Base-by-base conservation (phyloP, 176 grass and related monocot species). In the Rhipidocladum racemiflorum region DNA sequence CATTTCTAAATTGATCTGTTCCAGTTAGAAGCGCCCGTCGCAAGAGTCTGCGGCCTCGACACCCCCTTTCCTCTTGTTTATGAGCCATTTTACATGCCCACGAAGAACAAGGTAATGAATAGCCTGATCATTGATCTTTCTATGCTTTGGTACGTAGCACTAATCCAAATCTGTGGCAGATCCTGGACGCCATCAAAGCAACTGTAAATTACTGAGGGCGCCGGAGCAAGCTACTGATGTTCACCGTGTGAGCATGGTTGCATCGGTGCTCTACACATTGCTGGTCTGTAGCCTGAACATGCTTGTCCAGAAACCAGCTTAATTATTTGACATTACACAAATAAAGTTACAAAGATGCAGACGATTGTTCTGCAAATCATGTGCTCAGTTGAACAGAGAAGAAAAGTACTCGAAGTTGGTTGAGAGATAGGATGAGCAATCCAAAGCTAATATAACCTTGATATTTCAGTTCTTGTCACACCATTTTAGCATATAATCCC, bases 21-120 rank as follows among this genome's bases (percentile, higher is more conserved):
- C 11, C 78, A 95, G 95, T 87, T 98, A 72, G 95, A 98, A 90
- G 95, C 92, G 29, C 95, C 90, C 11, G 85, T 98, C 0, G 82
- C 90, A 1, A 86, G 92, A 84, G 74, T 98, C 23, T 98, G 95
- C 30, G 95, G 95, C 17, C 88, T 98, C 0, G 95, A 98, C 79
- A 98, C 92, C 28, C 90, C 95, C 29, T 98, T 98, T 27, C 95
- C 95, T 42, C 92, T 98, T 73, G 92, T 98, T 68, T 91, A 91
- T 61, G 95, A 98, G 63, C 89, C 89, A 35, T 95, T 98, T 81
- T 98, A 98, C 83, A 85, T 98, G 90, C 95, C 92, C 16, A 93
- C 90, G 4, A 93, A 91, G 91, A 98, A 93, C 82, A 98, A 95
- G 92, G 95, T 95, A 77, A 39, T 15, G 13, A 24, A n/a, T 66